A percentile compares a stretch with the other conserved stretches of the same genome.
Conservation (phyloP, 139 green algal species). For the Tetraselmis striata region DNA sequence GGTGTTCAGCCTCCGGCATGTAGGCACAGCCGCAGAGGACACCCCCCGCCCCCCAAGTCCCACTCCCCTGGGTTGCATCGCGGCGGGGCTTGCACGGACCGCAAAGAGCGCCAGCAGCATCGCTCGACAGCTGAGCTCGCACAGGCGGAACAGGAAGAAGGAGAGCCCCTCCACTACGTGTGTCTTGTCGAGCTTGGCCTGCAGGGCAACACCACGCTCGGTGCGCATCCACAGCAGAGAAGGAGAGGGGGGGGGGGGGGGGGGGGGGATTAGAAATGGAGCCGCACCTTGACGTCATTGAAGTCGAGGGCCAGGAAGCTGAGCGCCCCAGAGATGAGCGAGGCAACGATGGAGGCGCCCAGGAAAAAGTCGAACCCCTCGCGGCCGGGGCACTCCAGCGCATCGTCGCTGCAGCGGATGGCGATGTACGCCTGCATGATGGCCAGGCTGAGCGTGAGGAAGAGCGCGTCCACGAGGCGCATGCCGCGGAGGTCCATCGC, state of each 20-base stretch:
- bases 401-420: neutral
- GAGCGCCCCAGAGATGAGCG: constrained; percentile 3
- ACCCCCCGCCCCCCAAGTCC: too few relatives aligned
- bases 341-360: constrained; percentile 4
- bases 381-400: neutral
- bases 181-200: neutral
- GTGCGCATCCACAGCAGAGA: too few relatives aligned
- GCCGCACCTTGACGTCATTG: constrained; percentile 11
- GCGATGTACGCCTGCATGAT: constrained; percentile 11
- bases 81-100: too few relatives aligned
- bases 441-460: constrained; percentile 16
- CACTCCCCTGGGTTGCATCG: too few relatives aligned
- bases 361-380: constrained; percentile 16
- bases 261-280: too few relatives aligned
- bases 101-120: constrained; percentile 13
- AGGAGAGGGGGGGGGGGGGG: too few relatives aligned
- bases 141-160: constrained; percentile 13
- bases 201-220: too few relatives aligned
- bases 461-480: constrained; percentile 27
- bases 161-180: constrained; percentile 10
- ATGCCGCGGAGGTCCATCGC: constrained; percentile 31
- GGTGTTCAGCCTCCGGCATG: too few relatives aligned
- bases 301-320: constrained; percentile 13
- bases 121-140: constrained; percentile 3
- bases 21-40: too few relatives aligned